Percentiles rank a stretch among this genome's conserved stretches.
Evolutionary conservation across 2,329 filamentous ascomycete genomes (phyloP).

Genomic region (Fonsecaea multimorphosa): DNA sequence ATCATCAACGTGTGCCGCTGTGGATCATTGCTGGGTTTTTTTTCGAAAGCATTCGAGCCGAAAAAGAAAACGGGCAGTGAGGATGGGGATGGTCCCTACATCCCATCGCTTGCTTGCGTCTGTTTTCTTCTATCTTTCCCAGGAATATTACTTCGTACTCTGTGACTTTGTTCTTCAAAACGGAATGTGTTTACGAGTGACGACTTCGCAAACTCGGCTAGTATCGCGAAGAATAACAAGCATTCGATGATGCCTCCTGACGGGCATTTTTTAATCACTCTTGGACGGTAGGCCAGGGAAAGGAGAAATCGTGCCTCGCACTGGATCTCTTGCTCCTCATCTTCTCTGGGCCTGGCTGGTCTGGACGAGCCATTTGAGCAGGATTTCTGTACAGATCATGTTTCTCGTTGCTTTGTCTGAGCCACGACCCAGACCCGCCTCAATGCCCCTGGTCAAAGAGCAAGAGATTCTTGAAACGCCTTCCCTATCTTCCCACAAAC

Average conservation of each 20-base stretch:
- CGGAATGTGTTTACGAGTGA: neutral
- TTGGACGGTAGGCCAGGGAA: neutral
- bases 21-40: constrained; percentile 3
- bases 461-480: neutral
- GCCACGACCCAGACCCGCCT: too few relatives aligned
- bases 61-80: neutral
- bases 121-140: too few relatives aligned
- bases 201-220: neutral
- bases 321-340: neutral
- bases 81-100: too few relatives aligned
- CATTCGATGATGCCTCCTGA: too few relatives aligned
- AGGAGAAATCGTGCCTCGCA: neutral
- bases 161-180: too few relatives aligned
- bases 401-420: neutral
- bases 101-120: too few relatives aligned
- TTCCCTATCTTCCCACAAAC: neutral
- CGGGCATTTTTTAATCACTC: neutral
- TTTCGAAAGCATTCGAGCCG: neutral
- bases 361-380: neutral
- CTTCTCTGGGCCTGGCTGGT: neutral
- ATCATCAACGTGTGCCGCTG: constrained; percentile 13
- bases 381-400: neutral
- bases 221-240: neutral
- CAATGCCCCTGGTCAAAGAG: too few relatives aligned
- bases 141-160: too few relatives aligned